These are phyloP conservation scores for Davidsoniella neocaledoniae DNA, from an alignment of 2,329 filamentous ascomycete genomes.

Conservation along the genomic window DNA sequence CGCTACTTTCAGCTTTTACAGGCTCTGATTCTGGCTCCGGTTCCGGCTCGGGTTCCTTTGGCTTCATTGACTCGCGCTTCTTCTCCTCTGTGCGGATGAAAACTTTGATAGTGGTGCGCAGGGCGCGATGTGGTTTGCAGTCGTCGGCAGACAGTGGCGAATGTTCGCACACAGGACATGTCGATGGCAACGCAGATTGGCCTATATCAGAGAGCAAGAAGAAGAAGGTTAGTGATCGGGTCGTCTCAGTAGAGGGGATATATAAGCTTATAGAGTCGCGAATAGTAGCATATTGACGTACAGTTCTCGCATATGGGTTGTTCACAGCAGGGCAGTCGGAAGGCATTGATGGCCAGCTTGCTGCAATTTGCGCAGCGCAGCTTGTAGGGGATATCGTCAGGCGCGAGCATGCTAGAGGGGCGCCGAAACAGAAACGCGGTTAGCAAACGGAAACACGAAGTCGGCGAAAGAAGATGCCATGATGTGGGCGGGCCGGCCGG, in stretches of 20 bases:
- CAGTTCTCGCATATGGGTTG: slow-evolving; percentile 85
- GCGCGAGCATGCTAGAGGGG: slow-evolving; percentile 47
- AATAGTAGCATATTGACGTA: slow-evolving; percentile 28
- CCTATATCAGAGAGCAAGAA: slow-evolving; percentile 29
- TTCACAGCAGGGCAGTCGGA: slow-evolving; percentile 85
- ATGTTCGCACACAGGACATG: slow-evolving; percentile 88
- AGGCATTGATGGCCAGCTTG: slow-evolving; percentile 78
- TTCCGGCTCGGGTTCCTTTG: slow-evolving; percentile 24
- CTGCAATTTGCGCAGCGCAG: slow-evolving; percentile 88
- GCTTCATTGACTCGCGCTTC: slow-evolving; percentile 54
- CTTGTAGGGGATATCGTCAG: slow-evolving; percentile 88
- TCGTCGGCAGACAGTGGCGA: slow-evolving; percentile 71
- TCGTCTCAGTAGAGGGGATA: background rate
- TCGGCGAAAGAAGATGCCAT: background rate
- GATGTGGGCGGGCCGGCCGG: background rate
- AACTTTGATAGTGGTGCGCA: slow-evolving; percentile 83
- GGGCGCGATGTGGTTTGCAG: slow-evolving; percentile 73
- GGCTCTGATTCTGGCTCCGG: slow-evolving; percentile 10
- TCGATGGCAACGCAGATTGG: slow-evolving; percentile 56
- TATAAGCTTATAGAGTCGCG: slow-evolving; percentile 3
- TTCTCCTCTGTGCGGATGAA: slow-evolving; percentile 85
- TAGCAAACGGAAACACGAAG: slow-evolving; percentile 8
- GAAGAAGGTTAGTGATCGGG: background rate
- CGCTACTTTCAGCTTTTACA: slow-evolving; percentile 13
- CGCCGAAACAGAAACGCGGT: slow-evolving; percentile 6